phyloP scores from a whole-genome alignment of 2,329 filamentous ascomycete species.

The Monosporascus sp. region DNA sequence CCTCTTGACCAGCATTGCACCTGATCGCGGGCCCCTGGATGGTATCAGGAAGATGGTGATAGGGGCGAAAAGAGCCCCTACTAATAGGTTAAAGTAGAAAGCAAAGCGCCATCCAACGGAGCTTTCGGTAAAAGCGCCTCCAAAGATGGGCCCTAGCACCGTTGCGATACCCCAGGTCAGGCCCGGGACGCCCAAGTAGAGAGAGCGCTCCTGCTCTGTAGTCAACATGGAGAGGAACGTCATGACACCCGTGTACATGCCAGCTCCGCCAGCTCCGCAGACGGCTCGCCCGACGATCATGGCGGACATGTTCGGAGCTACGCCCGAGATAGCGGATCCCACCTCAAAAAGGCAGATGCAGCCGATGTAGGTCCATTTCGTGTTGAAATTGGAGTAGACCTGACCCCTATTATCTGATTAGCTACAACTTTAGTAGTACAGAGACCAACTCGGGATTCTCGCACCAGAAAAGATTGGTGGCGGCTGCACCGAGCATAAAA shows the following conservation, averaged over 20 bases:
- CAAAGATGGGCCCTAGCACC: constrained; percentile 43
- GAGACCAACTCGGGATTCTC: constrained; percentile 9
- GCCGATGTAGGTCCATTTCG: constrained; percentile 31
- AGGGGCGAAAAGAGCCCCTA: constrained; percentile 22
- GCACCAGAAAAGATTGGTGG: constrained; percentile 29
- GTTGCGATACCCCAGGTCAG: constrained; percentile 38
- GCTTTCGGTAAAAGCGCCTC: constrained; percentile 38
- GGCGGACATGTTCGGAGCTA: constrained; percentile 37
- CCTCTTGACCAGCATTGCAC: constrained; percentile 27
- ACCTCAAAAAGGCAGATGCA: constrained; percentile 11
- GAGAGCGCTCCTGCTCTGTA: constrained; percentile 12
- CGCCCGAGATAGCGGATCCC: constrained; percentile 35
- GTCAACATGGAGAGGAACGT: constrained; percentile 18
- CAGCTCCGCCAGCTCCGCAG: constrained; percentile 37
- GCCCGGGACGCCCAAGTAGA: constrained; percentile 18
- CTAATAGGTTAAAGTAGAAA: constrained; percentile 52
- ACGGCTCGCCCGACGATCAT: constrained; percentile 44
- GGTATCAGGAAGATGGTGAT: background rate
- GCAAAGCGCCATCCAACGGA: constrained; percentile 39
- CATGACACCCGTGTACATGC: constrained; percentile 34
- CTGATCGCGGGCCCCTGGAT: background rate
- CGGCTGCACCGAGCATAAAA: constrained; percentile 33
- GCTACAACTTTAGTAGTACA: no score
- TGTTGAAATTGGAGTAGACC: constrained; percentile 34
- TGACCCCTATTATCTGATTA: no score